Percentiles rank a stretch among this genome's conserved stretches.
Conservation (phyloP, 2,329 filamentous ascomycete species). For the Fusarium anthophilum region DNA sequence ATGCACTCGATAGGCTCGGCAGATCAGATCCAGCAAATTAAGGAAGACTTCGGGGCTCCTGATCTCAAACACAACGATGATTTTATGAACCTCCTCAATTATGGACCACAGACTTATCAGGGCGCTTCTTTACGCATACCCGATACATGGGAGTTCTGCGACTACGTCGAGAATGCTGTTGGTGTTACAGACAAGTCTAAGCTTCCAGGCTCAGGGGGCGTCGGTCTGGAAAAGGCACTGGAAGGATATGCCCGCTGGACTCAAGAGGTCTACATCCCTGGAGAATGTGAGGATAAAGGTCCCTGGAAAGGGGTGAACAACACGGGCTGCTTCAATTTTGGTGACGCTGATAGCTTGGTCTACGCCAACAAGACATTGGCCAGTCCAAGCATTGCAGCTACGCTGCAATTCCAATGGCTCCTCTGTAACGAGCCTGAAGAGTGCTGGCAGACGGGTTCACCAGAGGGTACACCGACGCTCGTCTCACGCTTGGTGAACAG, state of each 20-base stretch:
- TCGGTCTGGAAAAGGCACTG: not conserved
- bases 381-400: not conserved
- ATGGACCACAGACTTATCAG: not conserved
- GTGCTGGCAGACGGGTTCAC: constrained; percentile 1
- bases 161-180: not conserved
- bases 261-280: not conserved
- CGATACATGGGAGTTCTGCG: not conserved
- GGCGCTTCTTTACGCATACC: not conserved
- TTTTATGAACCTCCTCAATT: not conserved
- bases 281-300: not conserved
- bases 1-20: not conserved
- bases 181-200: not conserved
- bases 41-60: not conserved
- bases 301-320: not conserved
- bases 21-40: not conserved
- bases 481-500: not conserved
- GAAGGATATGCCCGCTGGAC: constrained; percentile 3
- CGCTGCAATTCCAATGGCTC: not conserved
- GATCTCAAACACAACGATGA: constrained; percentile 1
- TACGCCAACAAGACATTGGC: not conserved
- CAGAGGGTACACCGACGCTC: not conserved
- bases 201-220: not conserved
- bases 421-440: constrained; percentile 3
- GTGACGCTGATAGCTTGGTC: not conserved
- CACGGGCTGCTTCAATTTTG: constrained; percentile 8